phyloP scores from a whole-genome alignment of 331 rosid species.

The Ulmus americana region DNA sequence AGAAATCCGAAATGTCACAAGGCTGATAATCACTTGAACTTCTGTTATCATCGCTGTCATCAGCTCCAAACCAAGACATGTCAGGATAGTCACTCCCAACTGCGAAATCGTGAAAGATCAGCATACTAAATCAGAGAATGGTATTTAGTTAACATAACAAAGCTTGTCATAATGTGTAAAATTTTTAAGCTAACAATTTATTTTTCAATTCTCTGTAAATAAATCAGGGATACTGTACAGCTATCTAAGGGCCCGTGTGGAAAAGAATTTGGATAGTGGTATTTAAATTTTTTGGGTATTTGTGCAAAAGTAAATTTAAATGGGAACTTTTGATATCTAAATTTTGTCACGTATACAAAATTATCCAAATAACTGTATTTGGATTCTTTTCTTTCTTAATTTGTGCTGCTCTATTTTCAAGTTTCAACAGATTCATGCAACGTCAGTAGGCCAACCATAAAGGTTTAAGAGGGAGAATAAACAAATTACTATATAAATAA shows the following conservation, averaged over 20 bases:
- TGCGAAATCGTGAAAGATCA: slow-evolving; percentile 12
- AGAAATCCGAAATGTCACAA: slow-evolving; percentile 85
- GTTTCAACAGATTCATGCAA: neutral
- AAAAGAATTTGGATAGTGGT: no score
- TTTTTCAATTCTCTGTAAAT: neutral
- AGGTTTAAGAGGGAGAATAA: no score
- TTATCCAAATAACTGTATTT: neutral
- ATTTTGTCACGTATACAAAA: no score
- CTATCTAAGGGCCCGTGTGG: no score
- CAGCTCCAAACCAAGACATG: slow-evolving; percentile 48
- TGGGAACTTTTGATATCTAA: no score
- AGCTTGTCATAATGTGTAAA: neutral
- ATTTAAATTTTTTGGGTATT: no score
- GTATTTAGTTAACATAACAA: slow-evolving; percentile 13
- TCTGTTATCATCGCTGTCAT: slow-evolving; percentile 46
- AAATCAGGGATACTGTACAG: no score
- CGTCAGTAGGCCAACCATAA: no score
- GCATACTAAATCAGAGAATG: slow-evolving; percentile 16
- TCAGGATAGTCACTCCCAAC: slow-evolving; percentile 40
- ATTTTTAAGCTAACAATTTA: slow-evolving; percentile 4
- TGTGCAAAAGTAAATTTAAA: no score
- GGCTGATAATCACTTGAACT: slow-evolving; percentile 47
- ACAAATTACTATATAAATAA: no score
- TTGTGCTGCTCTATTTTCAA: neutral
- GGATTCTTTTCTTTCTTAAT: neutral